These are phyloP conservation scores for Phytophthora vignae DNA, from an alignment of 352 stramenopile species.

Conservation along the genomic window DNA sequence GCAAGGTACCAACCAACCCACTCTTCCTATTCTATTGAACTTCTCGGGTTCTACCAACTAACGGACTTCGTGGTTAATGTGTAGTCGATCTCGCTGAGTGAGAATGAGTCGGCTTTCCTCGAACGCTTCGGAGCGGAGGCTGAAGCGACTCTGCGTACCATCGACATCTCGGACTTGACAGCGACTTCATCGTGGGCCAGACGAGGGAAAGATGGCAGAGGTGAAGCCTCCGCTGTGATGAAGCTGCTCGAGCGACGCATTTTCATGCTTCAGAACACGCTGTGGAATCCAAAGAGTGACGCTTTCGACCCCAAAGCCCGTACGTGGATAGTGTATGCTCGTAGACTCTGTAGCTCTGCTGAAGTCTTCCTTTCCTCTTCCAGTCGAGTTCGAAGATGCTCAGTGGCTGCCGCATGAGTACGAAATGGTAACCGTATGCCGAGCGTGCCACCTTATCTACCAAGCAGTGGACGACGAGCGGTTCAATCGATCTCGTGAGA, in stretches of 20 bases:
- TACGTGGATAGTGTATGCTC: conserved; percentile 21
- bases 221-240: conserved; percentile 10
- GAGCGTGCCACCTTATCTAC: conserved; percentile 59
- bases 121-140: conserved; percentile 61
- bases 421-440: conserved; percentile 57
- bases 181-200: conserved; percentile 14
- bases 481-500: conserved; percentile 51
- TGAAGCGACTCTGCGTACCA: conserved; percentile 44
- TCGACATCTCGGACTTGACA: conserved; percentile 17
- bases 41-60: neutral
- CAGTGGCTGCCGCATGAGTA: conserved; percentile 54
- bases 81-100: conserved; percentile 66
- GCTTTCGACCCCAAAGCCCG: conserved; percentile 59
- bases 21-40: neutral
- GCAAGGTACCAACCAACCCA: conserved; percentile 46
- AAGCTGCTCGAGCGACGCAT: conserved; percentile 68
- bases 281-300: conserved; percentile 76
- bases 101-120: conserved; percentile 68
- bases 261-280: conserved; percentile 74
- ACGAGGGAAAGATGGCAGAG: conserved; percentile 4
- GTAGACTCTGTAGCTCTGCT: conserved; percentile 6
- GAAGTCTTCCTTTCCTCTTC: conserved; percentile 2
- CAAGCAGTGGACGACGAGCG: conserved; percentile 57
- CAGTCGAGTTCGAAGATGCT: conserved; percentile 63
- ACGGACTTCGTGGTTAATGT: neutral